Base-by-base conservation (phyloP, 192 early-diverging fungal species). In the Kappamyces sp. region DNA sequence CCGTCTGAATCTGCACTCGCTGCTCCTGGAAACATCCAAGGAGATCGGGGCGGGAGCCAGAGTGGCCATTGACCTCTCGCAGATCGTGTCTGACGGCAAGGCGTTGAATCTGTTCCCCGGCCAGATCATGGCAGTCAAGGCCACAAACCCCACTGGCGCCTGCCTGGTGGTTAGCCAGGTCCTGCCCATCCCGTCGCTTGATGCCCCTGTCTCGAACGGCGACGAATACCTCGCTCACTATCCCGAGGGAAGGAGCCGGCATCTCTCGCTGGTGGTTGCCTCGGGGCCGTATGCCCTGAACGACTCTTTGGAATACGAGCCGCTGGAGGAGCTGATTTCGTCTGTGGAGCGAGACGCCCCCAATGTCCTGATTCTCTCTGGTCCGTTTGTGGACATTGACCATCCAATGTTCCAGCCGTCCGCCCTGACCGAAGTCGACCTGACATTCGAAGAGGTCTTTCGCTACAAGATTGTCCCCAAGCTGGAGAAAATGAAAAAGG, bases 201-300 rank as follows among this genome's bases (percentile, higher is more conserved):
- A 22, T 22, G 22, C 22, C 22, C 22, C 22, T 22, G 22, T 22
- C 22, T 22, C 22, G 22, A 22, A 22, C 22, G 22, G 22, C 22
- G 22, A 22, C 22, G 22, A 22, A 22, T 22, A 37, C 5, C 64
- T 65, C 68, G 37, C 43, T 68, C 38, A 74, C 68, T 54, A 61
- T 15, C 49, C 42, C 1, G 54, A 47, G 33, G 55, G 65, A 15
- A 54, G 55, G 1, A 36, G 59, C 14, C 35, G 42, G 2, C 70
- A 72, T 1, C 63, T 86, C n/a, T 74, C 62, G 47, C 78, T 94
- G 4, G 52, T 91, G 1, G 67, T 88, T 8, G 87, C 91, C 4
- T 69, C 85, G 1, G 96, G 96, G 0, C 96, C 96, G 8, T 98
- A 83, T 65, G 91, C 90, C 5, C 63, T 94, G 32, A 78, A 80